Evolutionary conservation across 208 protist genomes (phyloP).

Genomic region (Trypanosomatidae sp.): DNA sequence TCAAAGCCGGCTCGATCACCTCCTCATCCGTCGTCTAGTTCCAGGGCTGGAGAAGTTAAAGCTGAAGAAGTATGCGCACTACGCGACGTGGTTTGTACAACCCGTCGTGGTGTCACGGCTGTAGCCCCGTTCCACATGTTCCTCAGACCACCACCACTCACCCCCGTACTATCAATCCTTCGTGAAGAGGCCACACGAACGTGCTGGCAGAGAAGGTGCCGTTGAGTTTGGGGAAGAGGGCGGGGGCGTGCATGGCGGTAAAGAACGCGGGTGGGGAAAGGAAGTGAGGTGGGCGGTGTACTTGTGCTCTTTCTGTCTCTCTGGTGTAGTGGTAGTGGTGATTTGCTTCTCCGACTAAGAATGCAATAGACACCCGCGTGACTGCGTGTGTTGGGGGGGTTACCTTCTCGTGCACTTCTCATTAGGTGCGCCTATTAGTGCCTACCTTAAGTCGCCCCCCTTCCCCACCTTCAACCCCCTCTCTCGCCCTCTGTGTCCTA

Average conservation of each 20-base stretch:
- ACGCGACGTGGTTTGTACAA: slow-evolving; percentile 83
- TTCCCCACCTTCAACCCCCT: not conserved
- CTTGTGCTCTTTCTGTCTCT: not conserved
- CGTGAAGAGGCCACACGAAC: not conserved
- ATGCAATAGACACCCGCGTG: not conserved
- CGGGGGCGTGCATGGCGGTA: not conserved
- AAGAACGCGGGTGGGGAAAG: not conserved
- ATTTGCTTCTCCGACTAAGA: not conserved
- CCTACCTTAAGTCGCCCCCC: not conserved
- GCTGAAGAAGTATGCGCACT: slow-evolving; percentile 75
- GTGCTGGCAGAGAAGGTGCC: not conserved
- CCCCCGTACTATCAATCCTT: not conserved
- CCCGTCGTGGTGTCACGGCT: slow-evolving; percentile 42
- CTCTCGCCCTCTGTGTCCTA: not conserved
- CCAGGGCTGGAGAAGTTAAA: slow-evolving; percentile 44
- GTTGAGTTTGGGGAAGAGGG: not conserved
- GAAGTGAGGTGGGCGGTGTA: not conserved
- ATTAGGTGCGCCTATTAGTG: not conserved
- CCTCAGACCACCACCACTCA: not conserved
- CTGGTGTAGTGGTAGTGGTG: too few species aligned
- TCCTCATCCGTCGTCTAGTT: slow-evolving; percentile 39
- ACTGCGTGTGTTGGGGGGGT: not conserved
- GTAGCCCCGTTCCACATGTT: slow-evolving; percentile 1
- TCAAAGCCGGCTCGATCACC: slow-evolving; percentile 47
- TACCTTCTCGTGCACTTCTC: not conserved